phyloP scores from a whole-genome alignment of 805 yeast species.

The Tetrapisispora iriomotensis region DNA sequence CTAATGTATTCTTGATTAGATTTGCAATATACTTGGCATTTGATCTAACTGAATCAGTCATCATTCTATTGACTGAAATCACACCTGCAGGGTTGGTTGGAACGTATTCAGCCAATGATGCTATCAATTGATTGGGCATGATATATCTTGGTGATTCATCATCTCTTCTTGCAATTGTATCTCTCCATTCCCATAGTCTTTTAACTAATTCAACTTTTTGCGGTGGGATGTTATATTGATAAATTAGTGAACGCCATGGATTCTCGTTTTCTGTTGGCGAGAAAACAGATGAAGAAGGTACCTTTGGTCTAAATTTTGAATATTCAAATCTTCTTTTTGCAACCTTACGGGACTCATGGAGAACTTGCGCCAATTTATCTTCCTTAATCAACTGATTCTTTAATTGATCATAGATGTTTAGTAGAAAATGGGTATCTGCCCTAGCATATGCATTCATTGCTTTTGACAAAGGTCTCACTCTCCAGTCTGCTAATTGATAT shows the following conservation, averaged over 20 bases:
- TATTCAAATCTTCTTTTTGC: conserved; percentile 78
- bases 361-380: conserved; percentile 48
- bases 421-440: conserved; percentile 87
- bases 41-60: conserved; percentile 47
- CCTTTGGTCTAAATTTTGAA: conserved; percentile 47
- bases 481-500: conserved; percentile 96
- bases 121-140: conserved; percentile 72
- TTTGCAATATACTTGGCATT: conserved; percentile 49
- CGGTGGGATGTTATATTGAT: conserved; percentile 53
- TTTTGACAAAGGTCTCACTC: conserved; percentile 69
- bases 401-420: conserved; percentile 69
- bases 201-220: conserved; percentile 47
- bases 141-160: conserved; percentile 82
- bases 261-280: conserved; percentile 46
- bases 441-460: conserved; percentile 82
- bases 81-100: conserved; percentile 56
- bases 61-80: conserved; percentile 35
- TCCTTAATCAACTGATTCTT: conserved; percentile 48
- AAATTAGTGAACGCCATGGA: conserved; percentile 58
- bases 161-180: conserved; percentile 53
- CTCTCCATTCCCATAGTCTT: conserved; percentile 75
- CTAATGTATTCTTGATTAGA: conserved; percentile 39
- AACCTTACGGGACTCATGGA: conserved; percentile 66
- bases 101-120: conserved; percentile 44
- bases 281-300: conserved; percentile 29